phyloP scores from a whole-genome alignment of 75 land plant genomes.

The Cryptomeria japonica region DNA sequence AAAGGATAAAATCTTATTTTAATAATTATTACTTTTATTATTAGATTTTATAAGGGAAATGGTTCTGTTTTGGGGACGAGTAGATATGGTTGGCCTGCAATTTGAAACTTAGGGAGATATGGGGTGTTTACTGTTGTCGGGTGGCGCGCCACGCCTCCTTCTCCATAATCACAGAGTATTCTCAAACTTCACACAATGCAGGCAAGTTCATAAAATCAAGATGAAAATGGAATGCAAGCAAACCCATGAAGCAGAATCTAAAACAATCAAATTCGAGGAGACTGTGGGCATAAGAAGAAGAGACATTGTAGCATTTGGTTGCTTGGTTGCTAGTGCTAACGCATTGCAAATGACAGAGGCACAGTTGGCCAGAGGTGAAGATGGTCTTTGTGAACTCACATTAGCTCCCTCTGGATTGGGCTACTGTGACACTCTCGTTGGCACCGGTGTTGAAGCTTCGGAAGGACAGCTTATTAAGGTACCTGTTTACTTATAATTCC shows the following conservation, averaged over 20 bases:
- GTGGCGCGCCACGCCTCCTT: not conserved
- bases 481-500: not conserved
- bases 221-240: not conserved
- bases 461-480: constrained; percentile 79
- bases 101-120: not conserved
- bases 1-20: too few relatives aligned
- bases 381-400: constrained; percentile 23
- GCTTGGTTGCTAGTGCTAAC: constrained; percentile 9
- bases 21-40: too few relatives aligned
- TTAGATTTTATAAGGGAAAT: not conserved
- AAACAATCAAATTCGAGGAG: not conserved
- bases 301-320: constrained; percentile 26
- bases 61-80: not conserved
- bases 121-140: not conserved
- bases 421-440: constrained; percentile 58
- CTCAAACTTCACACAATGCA: not conserved
- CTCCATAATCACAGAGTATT: not conserved
- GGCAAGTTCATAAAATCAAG: not conserved
- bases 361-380: constrained; percentile 17
- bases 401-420: constrained; percentile 63
- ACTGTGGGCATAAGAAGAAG: constrained; percentile 7
- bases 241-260: not conserved
- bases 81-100: not conserved
- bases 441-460: constrained; percentile 51
- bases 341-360: not conserved